These are phyloP conservation scores for Yamadazyma siamensis DNA, from an alignment of 1,139 yeast genomes.

Conservation along the genomic window DNA sequence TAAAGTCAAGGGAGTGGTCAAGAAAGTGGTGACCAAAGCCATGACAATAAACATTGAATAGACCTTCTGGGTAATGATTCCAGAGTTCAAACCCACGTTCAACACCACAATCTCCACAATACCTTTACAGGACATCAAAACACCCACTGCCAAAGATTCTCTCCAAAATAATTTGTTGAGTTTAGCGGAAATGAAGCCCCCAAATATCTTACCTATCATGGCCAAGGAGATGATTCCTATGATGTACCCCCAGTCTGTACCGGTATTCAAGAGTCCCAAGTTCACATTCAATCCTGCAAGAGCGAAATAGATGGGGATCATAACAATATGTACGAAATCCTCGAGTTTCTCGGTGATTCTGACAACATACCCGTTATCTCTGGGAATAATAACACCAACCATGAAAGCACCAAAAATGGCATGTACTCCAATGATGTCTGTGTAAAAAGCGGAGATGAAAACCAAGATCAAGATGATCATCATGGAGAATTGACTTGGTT, in stretches of 20 bases:
- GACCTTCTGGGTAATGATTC: conserved; percentile 58
- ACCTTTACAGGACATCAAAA: conserved; percentile 87
- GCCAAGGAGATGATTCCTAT: conserved; percentile 65
- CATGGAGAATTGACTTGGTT: conserved; percentile 63
- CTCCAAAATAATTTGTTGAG: conserved; percentile 62
- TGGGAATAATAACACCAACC: conserved; percentile 73
- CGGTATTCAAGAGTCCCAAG: conserved; percentile 57
- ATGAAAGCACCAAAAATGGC: conserved; percentile 81
- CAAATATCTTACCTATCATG: conserved; percentile 59
- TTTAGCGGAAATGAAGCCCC: conserved; percentile 65
- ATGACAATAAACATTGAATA: conserved; percentile 79
- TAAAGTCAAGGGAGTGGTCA: conserved; percentile 70
- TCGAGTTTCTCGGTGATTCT: conserved; percentile 70
- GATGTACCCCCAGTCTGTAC: conserved; percentile 75
- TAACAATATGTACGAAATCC: conserved; percentile 64
- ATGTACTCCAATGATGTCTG: conserved; percentile 79
- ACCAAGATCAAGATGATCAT: conserved; percentile 53
- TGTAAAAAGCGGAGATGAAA: conserved; percentile 67
- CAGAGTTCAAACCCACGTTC: conserved; percentile 68
- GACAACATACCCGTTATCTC: conserved; percentile 70
- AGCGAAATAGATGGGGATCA: conserved; percentile 77
- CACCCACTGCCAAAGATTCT: conserved; percentile 72
- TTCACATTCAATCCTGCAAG: conserved; percentile 72
- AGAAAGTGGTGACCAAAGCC: conserved; percentile 73
- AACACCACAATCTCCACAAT: conserved; percentile 78